Conservation (phyloP, 441 rosid species). For the Gossypium davidsonii region DNA sequence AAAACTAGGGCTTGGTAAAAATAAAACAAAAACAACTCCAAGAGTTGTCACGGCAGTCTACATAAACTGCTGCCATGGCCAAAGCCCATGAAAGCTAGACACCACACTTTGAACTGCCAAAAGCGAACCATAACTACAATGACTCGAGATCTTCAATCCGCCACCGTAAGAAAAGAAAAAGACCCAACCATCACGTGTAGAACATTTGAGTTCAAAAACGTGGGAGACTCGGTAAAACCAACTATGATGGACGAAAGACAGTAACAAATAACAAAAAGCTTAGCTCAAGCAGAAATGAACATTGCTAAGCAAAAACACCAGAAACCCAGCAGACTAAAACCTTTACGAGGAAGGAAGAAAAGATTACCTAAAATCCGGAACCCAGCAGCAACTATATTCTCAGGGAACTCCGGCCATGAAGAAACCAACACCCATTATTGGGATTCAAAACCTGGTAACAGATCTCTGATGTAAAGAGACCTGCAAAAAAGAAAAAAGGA, state of each 20-base stretch:
- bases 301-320: slow-evolving; percentile 32
- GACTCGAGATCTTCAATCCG: slow-evolving; percentile 5
- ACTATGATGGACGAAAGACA: not conserved
- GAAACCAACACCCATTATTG: slow-evolving; percentile 19
- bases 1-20: slow-evolving; percentile 29
- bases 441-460: slow-evolving; percentile 35
- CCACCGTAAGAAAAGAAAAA: slow-evolving; percentile 31
- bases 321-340: slow-evolving; percentile 20
- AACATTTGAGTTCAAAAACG: slow-evolving; percentile 23
- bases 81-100: slow-evolving; percentile 34
- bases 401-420: slow-evolving; percentile 37
- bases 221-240: slow-evolving; percentile 11
- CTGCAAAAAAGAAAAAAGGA: slow-evolving; percentile 40
- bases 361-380: slow-evolving; percentile 28
- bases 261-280: slow-evolving; percentile 20
- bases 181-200: slow-evolving; percentile 27
- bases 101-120: slow-evolving; percentile 21
- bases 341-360: slow-evolving; percentile 5
- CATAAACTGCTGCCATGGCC: slow-evolving; percentile 43
- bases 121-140: slow-evolving; percentile 17
- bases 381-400: slow-evolving; percentile 37
- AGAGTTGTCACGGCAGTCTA: slow-evolving; percentile 37
- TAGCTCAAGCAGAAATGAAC: slow-evolving; percentile 2
- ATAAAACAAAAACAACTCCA: slow-evolving; percentile 29
- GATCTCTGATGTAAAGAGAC: slow-evolving; percentile 23